These are phyloP conservation scores for Geotrichum restrictum DNA, from an alignment of 1,139 yeast species.

Conservation along the genomic window DNA sequence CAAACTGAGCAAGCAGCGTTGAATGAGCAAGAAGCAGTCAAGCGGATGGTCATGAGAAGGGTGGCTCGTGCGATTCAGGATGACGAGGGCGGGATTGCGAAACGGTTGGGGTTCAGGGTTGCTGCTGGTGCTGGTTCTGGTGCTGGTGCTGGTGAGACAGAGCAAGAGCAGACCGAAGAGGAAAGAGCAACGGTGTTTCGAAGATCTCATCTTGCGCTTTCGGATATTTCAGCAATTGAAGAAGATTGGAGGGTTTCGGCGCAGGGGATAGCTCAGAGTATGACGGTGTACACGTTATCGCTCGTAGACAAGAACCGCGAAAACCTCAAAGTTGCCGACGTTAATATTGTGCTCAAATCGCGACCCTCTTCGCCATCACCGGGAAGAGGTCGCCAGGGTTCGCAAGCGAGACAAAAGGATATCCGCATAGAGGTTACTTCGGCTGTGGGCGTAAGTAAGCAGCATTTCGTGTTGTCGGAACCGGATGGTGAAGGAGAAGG, in stretches of 20 bases:
- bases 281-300: constrained; percentile 22
- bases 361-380: neutral
- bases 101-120: constrained; percentile 23
- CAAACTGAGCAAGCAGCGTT: constrained; percentile 23
- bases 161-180: neutral
- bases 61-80: constrained; percentile 28
- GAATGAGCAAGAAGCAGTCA: constrained; percentile 21
- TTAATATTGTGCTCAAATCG: constrained; percentile 19
- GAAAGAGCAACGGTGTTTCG: neutral
- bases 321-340: constrained; percentile 18
- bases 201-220: constrained; percentile 19
- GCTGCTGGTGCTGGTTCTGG: neutral
- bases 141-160: neutral
- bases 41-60: constrained; percentile 26
- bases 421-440: constrained; percentile 19
- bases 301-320: constrained; percentile 20
- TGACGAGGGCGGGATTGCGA: constrained; percentile 29
- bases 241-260: constrained; percentile 24
- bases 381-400: no score
- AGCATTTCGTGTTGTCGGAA: constrained; percentile 15
- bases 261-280: constrained; percentile 21
- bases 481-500: constrained; percentile 16
- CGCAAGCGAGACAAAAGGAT: constrained; percentile 12
- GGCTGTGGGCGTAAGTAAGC: constrained; percentile 14
- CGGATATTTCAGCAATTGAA: constrained; percentile 20